Evolutionary conservation across 257 asterid genomes (phyloP), one percentile per base, ranked within the genome.

Genomic region (Striga asiatica): DNA sequence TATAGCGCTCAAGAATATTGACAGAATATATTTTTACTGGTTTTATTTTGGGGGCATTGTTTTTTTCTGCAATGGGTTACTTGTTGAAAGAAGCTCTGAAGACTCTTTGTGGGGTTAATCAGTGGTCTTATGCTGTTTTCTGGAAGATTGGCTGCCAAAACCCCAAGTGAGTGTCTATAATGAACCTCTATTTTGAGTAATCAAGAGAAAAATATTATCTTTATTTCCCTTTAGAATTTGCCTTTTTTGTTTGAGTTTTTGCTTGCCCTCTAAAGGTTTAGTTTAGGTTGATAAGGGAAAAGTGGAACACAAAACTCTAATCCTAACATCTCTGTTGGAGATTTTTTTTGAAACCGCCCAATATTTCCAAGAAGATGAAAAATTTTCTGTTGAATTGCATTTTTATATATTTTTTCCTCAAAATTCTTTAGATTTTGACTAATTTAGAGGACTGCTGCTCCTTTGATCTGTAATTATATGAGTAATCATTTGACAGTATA

Each of bases 11-110:
- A 23, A 32, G 66, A 56, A 53, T 54, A 35, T 70, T 58, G 60
- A 56, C 42, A n/a, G 66, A 13, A 17, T 18, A 54, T 35, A 25
- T 62, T 62, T 41, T 39, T 29, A 10, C 5, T 5, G 35, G n/a
- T n/a, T 29, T 29, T 10, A 29, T 34, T 34, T 28, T 66, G 67
- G 56, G 16, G n/a, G n/a, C n/a, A n/a, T n/a, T n/a, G n/a, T n/a
- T n/a, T n/a, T n/a, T n/a, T n/a, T n/a, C n/a, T n/a, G n/a, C n/a
- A 50, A 89, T 89, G 97, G 97, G 97, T 74, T 81, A 81, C 72
- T 71, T 81, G 85, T 67, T 89, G 84, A 85, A 89, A 71, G 97
- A 89, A 69, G 91, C 87, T 66, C 68, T 89, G 84, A 89, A 89
- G 87, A 85, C 83, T 61, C 93, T 89, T 0, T 89, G 97, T 78